Conservation (phyloP, 2,329 filamentous ascomycete genomes). For the Colletotrichum ledebouriae region DNA sequence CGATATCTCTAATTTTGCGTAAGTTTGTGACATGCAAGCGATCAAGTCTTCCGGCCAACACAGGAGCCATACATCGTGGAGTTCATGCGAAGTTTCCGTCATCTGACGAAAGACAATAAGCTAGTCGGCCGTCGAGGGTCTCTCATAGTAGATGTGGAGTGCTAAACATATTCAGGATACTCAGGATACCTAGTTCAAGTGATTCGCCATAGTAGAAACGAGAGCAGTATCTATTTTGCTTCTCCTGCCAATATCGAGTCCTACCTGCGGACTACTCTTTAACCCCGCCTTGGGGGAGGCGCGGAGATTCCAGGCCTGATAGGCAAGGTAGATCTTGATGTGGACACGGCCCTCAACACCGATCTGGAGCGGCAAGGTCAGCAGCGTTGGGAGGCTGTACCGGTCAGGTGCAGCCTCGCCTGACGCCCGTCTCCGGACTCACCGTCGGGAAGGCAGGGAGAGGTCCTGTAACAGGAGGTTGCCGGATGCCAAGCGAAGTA, state of each 20-base stretch:
- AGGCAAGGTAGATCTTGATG: not conserved
- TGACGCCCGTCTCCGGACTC: constrained; percentile 10
- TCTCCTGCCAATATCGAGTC: too few relatives aligned
- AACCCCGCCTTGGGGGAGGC: constrained; percentile 17
- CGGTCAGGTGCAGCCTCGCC: constrained; percentile 37
- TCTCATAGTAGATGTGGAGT: too few relatives aligned
- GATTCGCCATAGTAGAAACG: too few relatives aligned
- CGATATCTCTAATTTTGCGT: not conserved
- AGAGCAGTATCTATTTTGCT: too few relatives aligned
- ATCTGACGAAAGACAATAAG: too few relatives aligned
- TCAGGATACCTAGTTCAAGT: too few relatives aligned
- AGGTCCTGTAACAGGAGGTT: not conserved
- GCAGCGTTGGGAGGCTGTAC: constrained; percentile 39
- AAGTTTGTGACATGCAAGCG: not conserved
- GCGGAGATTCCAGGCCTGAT: not conserved
- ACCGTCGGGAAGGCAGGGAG: not conserved
- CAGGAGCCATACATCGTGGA: not conserved
- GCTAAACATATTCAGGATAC: not conserved
- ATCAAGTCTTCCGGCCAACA: not conserved
- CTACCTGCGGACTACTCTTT: too few relatives aligned
- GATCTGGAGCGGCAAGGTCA: constrained; percentile 7
- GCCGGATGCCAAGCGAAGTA: not conserved
- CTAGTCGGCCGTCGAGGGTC: too few relatives aligned
- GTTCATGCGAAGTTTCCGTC: not conserved
- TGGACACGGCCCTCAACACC: not conserved